Base-by-base conservation (phyloP, 1,284 basidiomycete species). In the Dichomitus squalens region DNA sequence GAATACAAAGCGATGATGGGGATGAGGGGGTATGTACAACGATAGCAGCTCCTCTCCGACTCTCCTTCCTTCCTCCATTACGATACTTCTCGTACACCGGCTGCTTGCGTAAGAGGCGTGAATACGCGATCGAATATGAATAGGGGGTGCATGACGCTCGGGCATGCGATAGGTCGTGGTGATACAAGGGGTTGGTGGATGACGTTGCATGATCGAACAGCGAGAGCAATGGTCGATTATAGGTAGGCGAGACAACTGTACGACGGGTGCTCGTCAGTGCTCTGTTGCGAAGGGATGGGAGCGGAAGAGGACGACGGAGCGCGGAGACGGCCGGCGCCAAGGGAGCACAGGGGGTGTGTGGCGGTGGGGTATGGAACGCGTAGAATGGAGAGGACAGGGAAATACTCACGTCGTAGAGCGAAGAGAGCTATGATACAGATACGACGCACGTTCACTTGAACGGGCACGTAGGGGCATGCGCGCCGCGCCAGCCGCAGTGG, bases 401-500 rank as follows among this genome's bases (percentile, higher is more conserved):
- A 38, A 36, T 21, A 66, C 65, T 66, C 65, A 66, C 65, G 63
- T 59, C 44, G 62, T 53, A 56, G 57, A 61, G 57, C 59, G 58
- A 58, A 49, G 61, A 48, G 55, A 65, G 44, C 53, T 58, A 63
- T 60, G 52, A 63, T 62, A 68, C 63, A 65, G 46, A 53, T 25
- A 55, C 25, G 38, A 43, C 18, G 39, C 55, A 58, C 59, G 60
- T 35, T 64, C 61, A 72, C 67, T 69, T 72, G 85, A 89, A 89
- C 31, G 87, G 87, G 77, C 87, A 89, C 68, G 75, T 79, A 39
- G 83, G 81, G n/a, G 83, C 73, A 69, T 90, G 87, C 55, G 75
- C 69, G 44, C 87, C 87, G 65, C 87, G 84, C 77, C 78, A 86
- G 62, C 86, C 86, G 61, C 88, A 90, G 70, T 88, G 86, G 78